Base-by-base conservation (phyloP, 2,329 filamentous ascomycete species). In the Lasiodiplodia sp. region DNA sequence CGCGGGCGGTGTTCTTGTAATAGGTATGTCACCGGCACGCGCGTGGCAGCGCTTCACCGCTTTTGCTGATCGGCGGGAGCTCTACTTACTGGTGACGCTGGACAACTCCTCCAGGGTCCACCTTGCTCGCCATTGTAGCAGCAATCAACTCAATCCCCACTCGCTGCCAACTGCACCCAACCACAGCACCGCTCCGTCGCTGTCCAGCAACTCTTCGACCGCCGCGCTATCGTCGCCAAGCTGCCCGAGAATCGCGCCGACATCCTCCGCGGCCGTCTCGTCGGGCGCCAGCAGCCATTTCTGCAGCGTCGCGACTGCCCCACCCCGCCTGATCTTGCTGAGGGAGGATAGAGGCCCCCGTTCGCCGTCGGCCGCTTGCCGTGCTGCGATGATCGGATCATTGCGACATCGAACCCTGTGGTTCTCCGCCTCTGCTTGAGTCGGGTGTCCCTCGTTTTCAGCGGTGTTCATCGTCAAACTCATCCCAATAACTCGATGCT, bases 1-100 rank as follows among this genome's bases (percentile, higher is more conserved):
- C 25, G 40, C 58, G 60, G 5, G 44, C 38, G 31, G 47, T 21
- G 38, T 52, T 51, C 7, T 56, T 56, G 63, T 47, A 38, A 47
- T 38, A 52, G 52, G 44, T 34, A 56, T 56, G 63, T 56, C 63
- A 51, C 23, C 8, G 63, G 47, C 60, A 38, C 52, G 60, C 60
- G 60, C 60, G 60, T 64, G 57, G 57, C 57, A 62, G 57, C 38
- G 44, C 28, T 47, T 64, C 60, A 64, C 60, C 60, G 60, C 60
- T 64, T 64, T 51, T 64, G 60, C 60, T 14, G 47, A 64, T 52
- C 60, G 31, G 44, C 47, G 12, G 16, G 18, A 18, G 6, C 40
- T 38, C 34, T 10, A 34, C 31, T 10, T 34, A 34, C 31, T 34
- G 31, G 31, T 34, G 31, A 34, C 31, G 31, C 40, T 47, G 44